These are phyloP conservation scores for Suillus decipiens DNA, from an alignment of 768 basidiomycete species.

Conservation along the genomic window DNA sequence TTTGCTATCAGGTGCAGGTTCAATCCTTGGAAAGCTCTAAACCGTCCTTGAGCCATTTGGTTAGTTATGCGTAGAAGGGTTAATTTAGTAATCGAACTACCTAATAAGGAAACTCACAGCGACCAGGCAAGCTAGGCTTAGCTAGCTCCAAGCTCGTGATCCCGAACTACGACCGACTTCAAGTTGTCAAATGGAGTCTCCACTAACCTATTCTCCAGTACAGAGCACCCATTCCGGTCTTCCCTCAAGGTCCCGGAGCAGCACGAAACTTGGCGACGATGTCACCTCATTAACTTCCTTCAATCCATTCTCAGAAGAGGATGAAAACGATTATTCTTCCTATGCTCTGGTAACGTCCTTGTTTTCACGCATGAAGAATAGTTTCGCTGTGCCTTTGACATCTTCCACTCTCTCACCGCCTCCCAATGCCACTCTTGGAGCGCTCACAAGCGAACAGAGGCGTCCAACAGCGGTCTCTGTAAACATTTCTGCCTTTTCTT, in stretches of 20 bases:
- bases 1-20: too few species aligned
- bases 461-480: conserved; percentile 55
- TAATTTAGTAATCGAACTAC: not conserved
- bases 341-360: conserved; percentile 82
- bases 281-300: conserved; percentile 78
- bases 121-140: not conserved
- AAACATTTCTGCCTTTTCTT: conserved; percentile 46
- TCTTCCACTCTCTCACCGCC: conserved; percentile 45
- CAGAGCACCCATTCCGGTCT: conserved; percentile 38
- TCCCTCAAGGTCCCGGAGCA: conserved; percentile 63
- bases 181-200: conserved; percentile 33
- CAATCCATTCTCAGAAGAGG: conserved; percentile 92
- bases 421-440: conserved; percentile 32
- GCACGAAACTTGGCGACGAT: conserved; percentile 58
- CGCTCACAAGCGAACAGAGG: conserved; percentile 47
- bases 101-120: not conserved
- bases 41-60: too few species aligned
- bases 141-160: not conserved
- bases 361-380: conserved; percentile 80
- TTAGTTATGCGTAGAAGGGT: not conserved
- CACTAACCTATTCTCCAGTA: conserved; percentile 29
- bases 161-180: not conserved
- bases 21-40: too few species aligned
- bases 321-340: conserved; percentile 86
- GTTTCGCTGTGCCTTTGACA: conserved; percentile 66